Evolutionary conservation across 805 yeast genomes (phyloP), one percentile per base, ranked within the genome.

Genomic region (Trichomonascus vanleenenianus): DNA sequence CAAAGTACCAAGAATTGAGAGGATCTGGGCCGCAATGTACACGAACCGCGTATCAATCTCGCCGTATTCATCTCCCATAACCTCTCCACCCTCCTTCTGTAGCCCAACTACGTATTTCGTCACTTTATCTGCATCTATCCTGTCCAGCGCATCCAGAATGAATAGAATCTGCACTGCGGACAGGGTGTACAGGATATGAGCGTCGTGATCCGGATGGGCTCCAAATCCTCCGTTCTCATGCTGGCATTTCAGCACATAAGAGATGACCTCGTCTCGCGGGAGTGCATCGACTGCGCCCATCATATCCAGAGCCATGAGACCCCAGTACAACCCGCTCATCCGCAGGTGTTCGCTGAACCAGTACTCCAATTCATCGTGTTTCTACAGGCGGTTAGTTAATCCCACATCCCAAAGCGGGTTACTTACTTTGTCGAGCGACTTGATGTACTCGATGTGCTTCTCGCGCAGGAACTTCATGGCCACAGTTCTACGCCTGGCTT

Each of bases 301-400:
- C 1, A 83, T 63, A 42, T 75, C 75, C 30, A 89, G 63, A 0
- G 96, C 87, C 14, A 84, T 82, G 2, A 86, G 68, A 0, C 97
- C 97, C 99, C 99, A 93, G 61, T 93, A 93, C 0, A 93, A 72
- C 1, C 97, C 98, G 56, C 85, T 87, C 72, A 93, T 64, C 30
- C 97, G 73, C 42, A 93, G 69, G 61, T 93, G 97, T 57, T 93
- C 97, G 9, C 86, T 77, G 43, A 89, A 64, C 93, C 95, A 87
- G 64, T 87, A 89, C 55, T 83, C 88, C 25, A 79, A 67, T 59
- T 82, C 74, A 60, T 79, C 73, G 45, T 74, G 69, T 50, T 73
- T 69, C 40, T 71, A 19, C 8, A 22, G 27, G 3, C 35, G 11
- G 8, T 15, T 16, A 14, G 34, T 31, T 25, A 41, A 42, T n/a